A percentile compares a stretch with the other conserved stretches of the same genome.
Conservation (phyloP, 1,139 yeast genomes). For the Yamadazyma sp. region DNA sequence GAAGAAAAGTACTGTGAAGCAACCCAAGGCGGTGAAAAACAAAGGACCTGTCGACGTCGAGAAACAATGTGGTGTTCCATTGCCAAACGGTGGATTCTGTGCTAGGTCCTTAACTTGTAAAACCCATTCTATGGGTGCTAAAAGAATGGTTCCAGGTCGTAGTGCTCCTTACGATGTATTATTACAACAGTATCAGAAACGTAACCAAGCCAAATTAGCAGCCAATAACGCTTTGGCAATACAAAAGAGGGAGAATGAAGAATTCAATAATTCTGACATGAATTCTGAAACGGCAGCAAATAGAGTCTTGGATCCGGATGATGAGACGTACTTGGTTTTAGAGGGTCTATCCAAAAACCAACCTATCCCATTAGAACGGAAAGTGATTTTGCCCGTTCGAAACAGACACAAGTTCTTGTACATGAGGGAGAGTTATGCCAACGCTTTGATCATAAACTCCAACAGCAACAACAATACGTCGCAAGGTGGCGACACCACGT, state of each 20-base stretch:
- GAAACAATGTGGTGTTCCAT: slow-evolving; percentile 92
- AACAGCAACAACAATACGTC: slow-evolving; percentile 23
- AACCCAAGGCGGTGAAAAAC: slow-evolving; percentile 42
- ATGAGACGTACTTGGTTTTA: slow-evolving; percentile 89
- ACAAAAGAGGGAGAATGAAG: slow-evolving; percentile 48
- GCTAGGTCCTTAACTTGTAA: slow-evolving; percentile 95
- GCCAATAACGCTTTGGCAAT: slow-evolving; percentile 74
- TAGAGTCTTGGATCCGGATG: slow-evolving; percentile 66
- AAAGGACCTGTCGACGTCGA: slow-evolving; percentile 92
- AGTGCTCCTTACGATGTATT: slow-evolving; percentile 89
- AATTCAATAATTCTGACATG: slow-evolving; percentile 29
- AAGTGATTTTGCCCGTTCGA: slow-evolving; percentile 68
- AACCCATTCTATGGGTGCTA: slow-evolving; percentile 98
- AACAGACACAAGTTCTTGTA: slow-evolving; percentile 71
- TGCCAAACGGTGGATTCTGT: slow-evolving; percentile 90
- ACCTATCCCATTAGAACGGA: slow-evolving; percentile 81
- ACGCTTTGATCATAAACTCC: slow-evolving; percentile 45
- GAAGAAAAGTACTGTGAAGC: slow-evolving; percentile 47
- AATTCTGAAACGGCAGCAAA: slow-evolving; percentile 24
- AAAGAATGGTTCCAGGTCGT: slow-evolving; percentile 90
- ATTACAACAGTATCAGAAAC: slow-evolving; percentile 84
- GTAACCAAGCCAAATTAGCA: slow-evolving; percentile 88
- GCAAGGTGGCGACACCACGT: slow-evolving; percentile 33
- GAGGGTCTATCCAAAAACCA: slow-evolving; percentile 84
- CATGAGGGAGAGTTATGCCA: slow-evolving; percentile 81